phyloP scores from a whole-genome alignment of 257 asterid species.

The Ligustrum vulgare region DNA sequence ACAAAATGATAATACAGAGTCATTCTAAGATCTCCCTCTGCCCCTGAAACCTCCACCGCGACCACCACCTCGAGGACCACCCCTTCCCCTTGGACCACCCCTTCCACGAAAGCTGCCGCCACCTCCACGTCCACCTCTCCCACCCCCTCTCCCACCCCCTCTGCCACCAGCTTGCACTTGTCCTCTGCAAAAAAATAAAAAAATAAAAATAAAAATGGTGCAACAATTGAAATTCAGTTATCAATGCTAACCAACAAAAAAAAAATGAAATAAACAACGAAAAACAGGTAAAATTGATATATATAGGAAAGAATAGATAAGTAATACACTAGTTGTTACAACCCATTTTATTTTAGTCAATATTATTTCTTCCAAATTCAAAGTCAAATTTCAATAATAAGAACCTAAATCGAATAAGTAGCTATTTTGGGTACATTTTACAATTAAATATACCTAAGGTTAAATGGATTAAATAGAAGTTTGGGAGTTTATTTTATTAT shows the following conservation, averaged over 20 bases:
- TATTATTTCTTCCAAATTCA: too few relatives aligned
- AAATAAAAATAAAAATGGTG: too few relatives aligned
- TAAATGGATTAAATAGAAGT: too few relatives aligned
- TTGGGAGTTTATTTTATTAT: too few relatives aligned
- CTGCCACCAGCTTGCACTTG: constrained; percentile 37
- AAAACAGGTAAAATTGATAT: not conserved
- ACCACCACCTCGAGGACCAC: constrained; percentile 63
- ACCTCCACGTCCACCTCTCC: constrained; percentile 50
- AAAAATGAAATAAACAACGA: not conserved
- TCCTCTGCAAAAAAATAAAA: constrained; percentile 47
- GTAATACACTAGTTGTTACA: too few relatives aligned
- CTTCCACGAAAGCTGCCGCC: constrained; percentile 67
- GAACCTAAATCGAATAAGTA: too few relatives aligned
- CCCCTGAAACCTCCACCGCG: constrained; percentile 83
- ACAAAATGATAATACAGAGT: constrained; percentile 10
- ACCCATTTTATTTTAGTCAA: too few relatives aligned
- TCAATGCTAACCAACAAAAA: not conserved
- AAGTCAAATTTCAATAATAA: too few relatives aligned
- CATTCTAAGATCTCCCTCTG: constrained; percentile 60
- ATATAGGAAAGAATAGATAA: not conserved
- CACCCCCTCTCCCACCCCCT: constrained; percentile 57
- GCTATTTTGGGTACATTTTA: too few relatives aligned
- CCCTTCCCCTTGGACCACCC: constrained; percentile 69
- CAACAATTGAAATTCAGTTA: not conserved
- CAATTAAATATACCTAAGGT: too few relatives aligned